Conservation (phyloP, 352 stramenopile genomes). For the Phytophthora melonis region DNA sequence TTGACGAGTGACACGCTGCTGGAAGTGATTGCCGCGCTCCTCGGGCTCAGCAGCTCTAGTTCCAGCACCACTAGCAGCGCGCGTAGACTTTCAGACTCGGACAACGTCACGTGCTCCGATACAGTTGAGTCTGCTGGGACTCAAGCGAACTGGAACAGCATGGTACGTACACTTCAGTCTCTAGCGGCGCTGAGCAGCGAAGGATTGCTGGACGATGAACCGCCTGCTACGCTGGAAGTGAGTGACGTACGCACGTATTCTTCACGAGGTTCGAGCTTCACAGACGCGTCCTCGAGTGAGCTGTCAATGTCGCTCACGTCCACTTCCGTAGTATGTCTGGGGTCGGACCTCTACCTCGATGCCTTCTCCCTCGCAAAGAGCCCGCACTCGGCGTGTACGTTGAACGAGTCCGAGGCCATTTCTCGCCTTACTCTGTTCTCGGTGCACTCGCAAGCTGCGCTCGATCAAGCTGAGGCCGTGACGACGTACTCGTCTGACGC, state of each 20-base stretch:
- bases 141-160: constrained; percentile 37
- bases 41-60: constrained; percentile 32
- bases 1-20: constrained; percentile 54
- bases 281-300: neutral
- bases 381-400: constrained; percentile 54
- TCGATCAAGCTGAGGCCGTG: constrained; percentile 30
- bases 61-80: neutral
- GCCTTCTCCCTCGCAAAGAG: constrained; percentile 48
- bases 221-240: constrained; percentile 37
- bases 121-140: constrained; percentile 28
- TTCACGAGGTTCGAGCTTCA: constrained; percentile 40
- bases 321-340: constrained; percentile 52
- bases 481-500: constrained; percentile 15
- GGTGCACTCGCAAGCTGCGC: constrained; percentile 48
- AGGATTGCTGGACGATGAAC: constrained; percentile 54
- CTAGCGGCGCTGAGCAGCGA: constrained; percentile 63
- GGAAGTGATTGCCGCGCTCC: constrained; percentile 50
- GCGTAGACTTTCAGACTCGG: constrained; percentile 22
- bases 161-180: constrained; percentile 60
- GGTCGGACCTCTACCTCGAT: constrained; percentile 57
- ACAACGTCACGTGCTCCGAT: constrained; percentile 10
- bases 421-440: constrained; percentile 57
- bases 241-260: constrained; percentile 47
- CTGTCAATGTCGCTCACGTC: constrained; percentile 61
- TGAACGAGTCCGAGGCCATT: constrained; percentile 51